Conservation (phyloP, 805 yeast genomes). For the Spathaspora girioi region DNA sequence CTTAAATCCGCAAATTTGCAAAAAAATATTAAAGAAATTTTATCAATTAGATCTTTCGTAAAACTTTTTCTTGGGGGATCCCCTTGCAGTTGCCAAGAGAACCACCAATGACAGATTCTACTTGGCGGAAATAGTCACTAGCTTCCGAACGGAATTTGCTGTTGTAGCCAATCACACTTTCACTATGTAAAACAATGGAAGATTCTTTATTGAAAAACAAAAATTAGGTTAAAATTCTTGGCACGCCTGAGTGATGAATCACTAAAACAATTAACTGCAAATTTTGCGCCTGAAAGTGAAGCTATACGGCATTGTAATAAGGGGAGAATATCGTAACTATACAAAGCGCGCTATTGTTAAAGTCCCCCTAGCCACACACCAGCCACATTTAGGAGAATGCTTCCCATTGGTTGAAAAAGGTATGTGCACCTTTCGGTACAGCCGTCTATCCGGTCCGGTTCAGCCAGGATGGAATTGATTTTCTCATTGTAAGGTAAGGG, state of each 20-base stretch:
- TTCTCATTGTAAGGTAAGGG: neutral
- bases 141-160: neutral
- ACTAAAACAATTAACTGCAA: neutral
- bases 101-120: neutral
- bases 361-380: neutral
- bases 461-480: neutral
- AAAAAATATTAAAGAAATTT: neutral
- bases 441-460: neutral
- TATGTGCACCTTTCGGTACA: neutral
- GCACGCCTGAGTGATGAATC: neutral
- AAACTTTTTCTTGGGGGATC: neutral
- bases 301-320: neutral
- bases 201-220: neutral
- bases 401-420: neutral
- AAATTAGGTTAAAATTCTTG: neutral
- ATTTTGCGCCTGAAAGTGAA: neutral
- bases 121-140: neutral
- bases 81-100: neutral
- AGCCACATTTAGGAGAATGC: neutral
- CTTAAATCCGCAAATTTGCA: conserved; percentile 5
- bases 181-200: neutral
- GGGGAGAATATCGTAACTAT: neutral
- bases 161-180: neutral
- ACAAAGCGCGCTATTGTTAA: neutral
- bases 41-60: neutral